Percentiles rank a stretch among this genome's conserved stretches.
Evolutionary conservation across 1,284 basidiomycete genomes (phyloP).

Genomic region (Pyrrhoderma lamaoense): DNA sequence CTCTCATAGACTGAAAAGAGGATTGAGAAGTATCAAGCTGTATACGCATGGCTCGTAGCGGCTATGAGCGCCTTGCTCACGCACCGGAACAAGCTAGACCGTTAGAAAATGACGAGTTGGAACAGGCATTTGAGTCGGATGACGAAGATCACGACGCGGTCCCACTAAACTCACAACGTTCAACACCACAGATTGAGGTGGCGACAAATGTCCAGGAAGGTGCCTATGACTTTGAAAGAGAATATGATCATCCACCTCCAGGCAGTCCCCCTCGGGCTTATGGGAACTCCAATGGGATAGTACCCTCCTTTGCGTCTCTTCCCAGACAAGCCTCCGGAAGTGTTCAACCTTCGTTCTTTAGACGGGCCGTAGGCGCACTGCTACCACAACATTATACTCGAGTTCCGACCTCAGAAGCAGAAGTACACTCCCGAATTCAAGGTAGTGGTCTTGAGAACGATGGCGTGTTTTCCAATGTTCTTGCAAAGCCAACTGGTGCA

Average conservation of each 20-base stretch:
- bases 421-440: slow-evolving; percentile 25
- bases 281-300: slow-evolving; percentile 75
- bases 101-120: slow-evolving; percentile 37
- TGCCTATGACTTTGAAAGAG: slow-evolving; percentile 77
- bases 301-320: slow-evolving; percentile 35
- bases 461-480: slow-evolving; percentile 94
- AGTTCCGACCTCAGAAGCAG: slow-evolving; percentile 37
- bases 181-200: background rate
- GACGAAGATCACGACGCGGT: slow-evolving; percentile 36
- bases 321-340: slow-evolving; percentile 12
- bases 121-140: slow-evolving; percentile 57
- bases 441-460: slow-evolving; percentile 86
- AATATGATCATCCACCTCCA: slow-evolving; percentile 67
- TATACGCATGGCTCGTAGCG: too few relatives aligned
- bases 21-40: too few relatives aligned
- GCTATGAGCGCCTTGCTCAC: too few relatives aligned
- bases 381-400: slow-evolving; percentile 70
- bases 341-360: slow-evolving; percentile 44
- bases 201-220: slow-evolving; percentile 14
- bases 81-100: too few relatives aligned
- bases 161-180: too few relatives aligned
- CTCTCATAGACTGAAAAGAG: too few relatives aligned
- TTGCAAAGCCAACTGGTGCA: slow-evolving; percentile 70
- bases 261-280: slow-evolving; percentile 71
- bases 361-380: slow-evolving; percentile 57